A percentile compares a stretch with the other conserved stretches of the same genome.
These are phyloP conservation scores for Chaetothyriales sp. DNA, from an alignment of 2,329 filamentous ascomycete species.

Conservation along the genomic window DNA sequence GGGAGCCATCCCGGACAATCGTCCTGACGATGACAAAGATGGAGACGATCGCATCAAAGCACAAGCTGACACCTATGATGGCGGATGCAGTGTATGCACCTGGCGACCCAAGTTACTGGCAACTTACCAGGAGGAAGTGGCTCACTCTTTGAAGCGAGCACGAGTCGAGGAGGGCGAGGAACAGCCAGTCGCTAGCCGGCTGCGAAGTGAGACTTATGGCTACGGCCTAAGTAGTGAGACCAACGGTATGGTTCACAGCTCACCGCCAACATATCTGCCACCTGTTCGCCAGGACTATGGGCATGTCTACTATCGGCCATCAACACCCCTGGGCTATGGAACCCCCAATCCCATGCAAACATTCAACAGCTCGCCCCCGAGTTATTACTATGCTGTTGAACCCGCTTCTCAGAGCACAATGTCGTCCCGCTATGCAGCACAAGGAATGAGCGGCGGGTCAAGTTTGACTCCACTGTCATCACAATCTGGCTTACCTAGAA, in stretches of 20 bases:
- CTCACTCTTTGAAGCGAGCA: background rate
- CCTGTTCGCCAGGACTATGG: background rate
- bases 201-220: background rate
- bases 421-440: background rate
- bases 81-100: slow-evolving; percentile 3
- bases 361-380: background rate
- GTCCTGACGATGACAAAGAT: background rate
- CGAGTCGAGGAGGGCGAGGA: background rate
- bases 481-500: background rate
- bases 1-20: background rate
- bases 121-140: background rate
- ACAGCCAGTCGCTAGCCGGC: background rate
- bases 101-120: background rate
- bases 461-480: background rate
- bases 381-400: background rate
- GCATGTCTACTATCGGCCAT: background rate
- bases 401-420: background rate
- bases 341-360: background rate
- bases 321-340: background rate
- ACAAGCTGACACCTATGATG: slow-evolving; percentile 1
- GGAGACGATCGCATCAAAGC: background rate
- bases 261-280: background rate
- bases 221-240: too few relatives aligned
- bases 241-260: background rate
- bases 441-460: background rate